Evolutionary conservation across 1,284 basidiomycete species (phyloP).

Genomic region (Caloboletus inedulis): DNA sequence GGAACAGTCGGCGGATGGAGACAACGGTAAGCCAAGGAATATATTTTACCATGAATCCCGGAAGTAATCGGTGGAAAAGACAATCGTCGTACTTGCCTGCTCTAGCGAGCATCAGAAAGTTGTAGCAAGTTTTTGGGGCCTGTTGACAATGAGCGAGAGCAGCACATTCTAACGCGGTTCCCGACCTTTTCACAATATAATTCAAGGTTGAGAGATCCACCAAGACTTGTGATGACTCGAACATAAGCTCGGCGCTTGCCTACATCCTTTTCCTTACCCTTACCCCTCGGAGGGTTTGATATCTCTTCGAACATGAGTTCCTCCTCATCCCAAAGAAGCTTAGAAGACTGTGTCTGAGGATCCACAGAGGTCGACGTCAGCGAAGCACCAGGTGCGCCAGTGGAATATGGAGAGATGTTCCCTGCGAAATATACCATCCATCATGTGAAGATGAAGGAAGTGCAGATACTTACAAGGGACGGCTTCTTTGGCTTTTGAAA

Average conservation of each 20-base stretch:
- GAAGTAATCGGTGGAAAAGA: slow-evolving; percentile 91
- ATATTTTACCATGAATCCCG: slow-evolving; percentile 87
- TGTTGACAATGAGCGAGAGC: slow-evolving; percentile 30
- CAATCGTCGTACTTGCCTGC: slow-evolving; percentile 88
- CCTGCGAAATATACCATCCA: slow-evolving; percentile 47
- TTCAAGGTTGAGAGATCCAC: slow-evolving; percentile 86
- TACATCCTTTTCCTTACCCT: slow-evolving; percentile 89
- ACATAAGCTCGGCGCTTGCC: slow-evolving; percentile 88
- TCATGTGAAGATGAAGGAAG: slow-evolving; percentile 2
- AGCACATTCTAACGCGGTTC: neutral
- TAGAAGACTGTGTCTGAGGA: slow-evolving; percentile 72
- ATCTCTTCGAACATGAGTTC: slow-evolving; percentile 93
- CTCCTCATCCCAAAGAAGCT: slow-evolving; percentile 89
- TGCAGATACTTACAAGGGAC: slow-evolving; percentile 56
- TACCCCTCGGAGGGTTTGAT: slow-evolving; percentile 69
- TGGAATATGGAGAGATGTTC: slow-evolving; percentile 90
- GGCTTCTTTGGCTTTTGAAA: slow-evolving; percentile 48
- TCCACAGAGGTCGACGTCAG: slow-evolving; percentile 91
- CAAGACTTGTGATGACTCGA: slow-evolving; percentile 86
- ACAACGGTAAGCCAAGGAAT: neutral
- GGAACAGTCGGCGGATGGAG: neutral
- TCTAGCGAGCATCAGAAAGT: slow-evolving; percentile 90
- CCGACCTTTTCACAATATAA: slow-evolving; percentile 84
- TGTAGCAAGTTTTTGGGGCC: slow-evolving; percentile 98
- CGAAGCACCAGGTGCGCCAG: slow-evolving; percentile 87